Base-by-base conservation (phyloP, 169 alveolate genomes). In the Theileria equi region DNA sequence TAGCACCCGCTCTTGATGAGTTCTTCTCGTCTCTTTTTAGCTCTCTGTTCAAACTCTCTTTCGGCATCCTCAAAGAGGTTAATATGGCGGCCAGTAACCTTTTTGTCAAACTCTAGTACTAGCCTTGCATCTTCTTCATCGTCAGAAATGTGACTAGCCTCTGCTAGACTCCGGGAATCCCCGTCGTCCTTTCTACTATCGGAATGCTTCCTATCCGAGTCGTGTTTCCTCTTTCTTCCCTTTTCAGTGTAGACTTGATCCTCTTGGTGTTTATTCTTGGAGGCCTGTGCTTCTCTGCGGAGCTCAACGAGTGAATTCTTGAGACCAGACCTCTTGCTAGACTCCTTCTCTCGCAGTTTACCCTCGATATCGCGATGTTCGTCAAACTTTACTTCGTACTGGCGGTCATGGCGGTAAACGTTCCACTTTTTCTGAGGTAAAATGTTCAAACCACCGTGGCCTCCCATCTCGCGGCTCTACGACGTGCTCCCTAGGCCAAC, bases 401-500 rank as follows among this genome's bases (percentile, higher is more conserved):
- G 87, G 54, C 89, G 89, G 67, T 92, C 96, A 48, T 82, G 83
- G 31, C 95, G 60, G 54, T 93, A 92, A 26, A 91, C 92, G 72
- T 93, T 91, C 97, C 96, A 92, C 61, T 89, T 88, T 88, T 93
- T 93, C 79, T 93, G 93, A 35, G 97, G 97, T 26, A 92, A 84
- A 23, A 92, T 93, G 73, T 93, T 92, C 34, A 93, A 69, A 3
- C 97, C 97, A 17, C 97, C 97, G 63, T 92, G 97, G 8, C 97
- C 96, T 35, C 97, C 97, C 97, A 93, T 92, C 10, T 35, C 34
- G n/a, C n/a, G n/a, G n/a, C n/a, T n/a, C n/a, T n/a, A n/a, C n/a
- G n/a, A n/a, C n/a, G n/a, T n/a, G n/a, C n/a, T n/a, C n/a, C n/a
- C n/a, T n/a, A n/a, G n/a, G n/a, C n/a, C n/a, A n/a, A n/a, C n/a